A percentile compares a stretch with the other conserved stretches of the same genome.
These are phyloP conservation scores for Yamadazyma sp. DNA, from an alignment of 1,139 yeast species.

Conservation along the genomic window DNA sequence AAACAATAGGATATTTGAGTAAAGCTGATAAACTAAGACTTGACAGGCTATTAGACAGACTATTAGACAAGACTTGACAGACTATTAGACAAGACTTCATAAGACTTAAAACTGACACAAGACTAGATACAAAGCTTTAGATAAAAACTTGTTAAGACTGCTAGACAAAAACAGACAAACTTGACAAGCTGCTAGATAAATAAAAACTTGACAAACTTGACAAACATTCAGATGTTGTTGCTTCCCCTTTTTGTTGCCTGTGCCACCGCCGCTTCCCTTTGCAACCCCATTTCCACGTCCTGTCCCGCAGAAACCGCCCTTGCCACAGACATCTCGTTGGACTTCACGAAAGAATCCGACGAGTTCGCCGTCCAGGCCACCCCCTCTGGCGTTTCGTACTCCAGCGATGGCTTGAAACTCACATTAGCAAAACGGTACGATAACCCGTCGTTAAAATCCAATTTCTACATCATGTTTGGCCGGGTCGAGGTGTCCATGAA, in stretches of 20 bases:
- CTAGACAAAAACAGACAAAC: not conserved
- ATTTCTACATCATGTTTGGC: conserved; percentile 81
- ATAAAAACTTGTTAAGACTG: too few relatives aligned
- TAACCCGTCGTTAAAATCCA: conserved; percentile 68
- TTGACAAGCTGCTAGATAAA: not conserved
- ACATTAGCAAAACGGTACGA: conserved; percentile 58
- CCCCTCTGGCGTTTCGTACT: conserved; percentile 22
- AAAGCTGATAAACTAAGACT: too few relatives aligned
- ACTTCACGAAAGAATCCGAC: conserved; percentile 40
- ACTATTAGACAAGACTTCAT: too few relatives aligned
- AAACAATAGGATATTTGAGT: too few relatives aligned
- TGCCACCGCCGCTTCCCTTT: conserved; percentile 13
- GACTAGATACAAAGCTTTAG: too few relatives aligned
- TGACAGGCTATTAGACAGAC: too few relatives aligned
- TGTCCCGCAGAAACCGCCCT: conserved; percentile 51
- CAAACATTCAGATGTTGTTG: too few relatives aligned
- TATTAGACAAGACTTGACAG: too few relatives aligned
- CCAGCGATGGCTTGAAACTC: conserved; percentile 53
- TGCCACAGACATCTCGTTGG: conserved; percentile 48
- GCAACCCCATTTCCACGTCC: conserved; percentile 28
- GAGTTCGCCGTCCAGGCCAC: conserved; percentile 25
- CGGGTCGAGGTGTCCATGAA: conserved; percentile 64
- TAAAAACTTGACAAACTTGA: too few relatives aligned
- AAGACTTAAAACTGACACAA: too few relatives aligned
- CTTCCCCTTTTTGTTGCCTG: not conserved